Base-by-base conservation (phyloP, 345 rosid genomes). In the Psidium friedrichsthalianum region DNA sequence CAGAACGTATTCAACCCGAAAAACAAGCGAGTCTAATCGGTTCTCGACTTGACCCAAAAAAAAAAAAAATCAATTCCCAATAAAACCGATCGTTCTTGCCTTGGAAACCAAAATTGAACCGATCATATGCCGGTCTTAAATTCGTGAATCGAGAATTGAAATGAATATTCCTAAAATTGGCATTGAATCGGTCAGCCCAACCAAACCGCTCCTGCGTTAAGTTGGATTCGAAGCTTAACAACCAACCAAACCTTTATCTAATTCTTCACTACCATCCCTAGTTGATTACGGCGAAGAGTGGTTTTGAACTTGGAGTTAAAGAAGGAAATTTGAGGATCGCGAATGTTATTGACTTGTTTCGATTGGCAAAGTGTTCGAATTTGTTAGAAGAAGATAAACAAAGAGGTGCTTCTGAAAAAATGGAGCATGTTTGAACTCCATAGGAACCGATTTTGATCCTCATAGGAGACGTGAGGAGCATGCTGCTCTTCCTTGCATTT, bases 221-320 rank as follows among this genome's bases (percentile, higher is more conserved):
- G 27, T 2, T 0, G 1, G 44, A 64, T 29, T 0, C 5, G 5
- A 0, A 29, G 12, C 44, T 2, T 6, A 47, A 47, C 49, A 47
- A 47, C 49, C 49, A 47, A 6, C 10, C 49, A 47, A 47, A 47
- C 6, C 47, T 44, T 7, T 6, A 44, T 44, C 47, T 44, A 44
- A 44, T 44, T 44, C 47, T 44, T 44, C 47, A 6, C 49, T 47
- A 47, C 10, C 49, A 32, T 29, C 3, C 12, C 11, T 64, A 64
- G 5, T 64, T 16, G 44, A 64, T 4, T n/a, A 15, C 1, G 1
- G 22, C 9, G 16, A 16, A 29, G 24, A 29, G 76, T 32, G 11
- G 6, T n/a, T 64, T 64, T 15, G 21, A 29, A 15, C 8, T 64
- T 64, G 0, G 6, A 64, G 42, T 29, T 15, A 7, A 7, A 61